These are phyloP conservation scores for Xylaria sp. DNA, from an alignment of 2,329 filamentous ascomycete genomes.

Conservation along the genomic window DNA sequence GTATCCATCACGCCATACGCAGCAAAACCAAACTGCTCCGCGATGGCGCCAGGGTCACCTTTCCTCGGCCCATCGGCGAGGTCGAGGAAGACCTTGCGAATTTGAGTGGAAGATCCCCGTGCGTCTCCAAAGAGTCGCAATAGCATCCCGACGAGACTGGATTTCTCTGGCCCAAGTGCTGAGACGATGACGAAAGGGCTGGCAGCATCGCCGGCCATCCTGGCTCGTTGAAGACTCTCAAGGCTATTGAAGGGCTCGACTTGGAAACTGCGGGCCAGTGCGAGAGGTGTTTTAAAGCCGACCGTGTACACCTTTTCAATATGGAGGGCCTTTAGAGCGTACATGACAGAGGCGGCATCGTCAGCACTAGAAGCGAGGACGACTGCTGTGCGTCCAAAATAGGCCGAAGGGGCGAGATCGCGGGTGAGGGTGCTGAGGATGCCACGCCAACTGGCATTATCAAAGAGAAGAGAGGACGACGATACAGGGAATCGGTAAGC, in stretches of 20 bases:
- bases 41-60: constrained; percentile 63
- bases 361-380: constrained; percentile 67
- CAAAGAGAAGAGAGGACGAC: constrained; percentile 60
- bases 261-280: constrained; percentile 60
- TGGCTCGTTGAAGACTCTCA: constrained; percentile 53
- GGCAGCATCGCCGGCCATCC: constrained; percentile 43
- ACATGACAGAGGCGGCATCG: constrained; percentile 73
- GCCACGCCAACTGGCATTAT: constrained; percentile 81
- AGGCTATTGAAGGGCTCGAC: constrained; percentile 77
- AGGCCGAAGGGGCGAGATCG: constrained; percentile 78
- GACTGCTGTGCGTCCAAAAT: constrained; percentile 68
- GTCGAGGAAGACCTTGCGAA: constrained; percentile 71
- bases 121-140: constrained; percentile 62
- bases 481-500: constrained; percentile 40
- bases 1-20: constrained; percentile 76
- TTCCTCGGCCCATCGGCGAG: constrained; percentile 63
- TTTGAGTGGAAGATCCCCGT: constrained; percentile 35
- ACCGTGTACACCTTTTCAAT: constrained; percentile 79
- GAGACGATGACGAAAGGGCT: constrained; percentile 79
- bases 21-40: constrained; percentile 69
- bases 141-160: constrained; percentile 69
- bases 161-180: constrained; percentile 72
- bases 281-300: constrained; percentile 62
- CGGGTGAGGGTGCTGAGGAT: constrained; percentile 75
- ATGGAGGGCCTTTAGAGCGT: constrained; percentile 68